Evolutionary conservation across 2,329 filamentous ascomycete genomes (phyloP), one percentile per base, ranked within the genome.

Genomic region (Apiospora malaysiana): DNA sequence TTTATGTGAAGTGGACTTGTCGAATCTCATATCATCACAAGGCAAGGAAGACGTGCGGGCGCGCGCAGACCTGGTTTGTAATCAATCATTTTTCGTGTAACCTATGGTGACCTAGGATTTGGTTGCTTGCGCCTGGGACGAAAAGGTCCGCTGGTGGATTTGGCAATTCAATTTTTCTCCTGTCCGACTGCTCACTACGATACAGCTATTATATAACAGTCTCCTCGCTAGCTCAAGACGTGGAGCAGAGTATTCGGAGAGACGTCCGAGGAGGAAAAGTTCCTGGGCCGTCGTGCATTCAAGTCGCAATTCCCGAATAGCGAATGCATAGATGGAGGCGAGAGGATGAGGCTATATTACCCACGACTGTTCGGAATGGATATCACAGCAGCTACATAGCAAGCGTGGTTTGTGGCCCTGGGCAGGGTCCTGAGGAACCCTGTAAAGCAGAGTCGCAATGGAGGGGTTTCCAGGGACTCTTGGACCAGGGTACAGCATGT

Each of bases 101-200:
- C 7, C 6, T 27, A 49, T 49, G 49, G 49, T 18, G 27, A 27
- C 49, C 7, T 4, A 18, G 12, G 16, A 5, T 23, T 51, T 25
- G 12, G n/a, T 27, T 25, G 12, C 47, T 27, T 16, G 16, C 51
- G 16, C 21, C n/a, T 7, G 27, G 51, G 51, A 63, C 56, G 56
- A 63, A 63, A 63, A 40, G 56, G 32, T 63, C 56, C 56, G 56
- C 27, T 9, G n/a, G 56, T 63, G 56, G 56, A 63, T 40, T 37
- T 63, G 56, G 56, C 10, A 12, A 40, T 63, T 40, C 49, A 21
- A 40, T 3, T 32, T 40, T 32, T 32, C 8, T 63, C 32, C n/a
- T 8, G 9, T 23, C 27, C 18, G 40, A 40, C 21, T 63, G 9
- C 56, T n/a, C 27, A n/a, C 18, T 37, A 59, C 27, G 51, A 21